Evolutionary conservation across 2,329 filamentous ascomycete genomes (phyloP).

Genomic region (Aspergillaceae sp.): DNA sequence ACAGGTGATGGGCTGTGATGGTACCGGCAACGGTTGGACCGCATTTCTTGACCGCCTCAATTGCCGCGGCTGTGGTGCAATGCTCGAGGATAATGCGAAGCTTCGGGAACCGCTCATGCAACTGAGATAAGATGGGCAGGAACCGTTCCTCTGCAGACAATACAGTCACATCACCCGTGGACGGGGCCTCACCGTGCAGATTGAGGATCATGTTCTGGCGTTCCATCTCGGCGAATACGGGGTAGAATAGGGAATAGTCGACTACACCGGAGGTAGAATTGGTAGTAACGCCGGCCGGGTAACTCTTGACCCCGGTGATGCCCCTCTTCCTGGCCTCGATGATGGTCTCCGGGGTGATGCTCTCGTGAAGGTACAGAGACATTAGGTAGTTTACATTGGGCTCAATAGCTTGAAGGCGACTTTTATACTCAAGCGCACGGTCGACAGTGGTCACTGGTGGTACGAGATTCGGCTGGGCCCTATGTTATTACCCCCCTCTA

Average conservation of each 20-base stretch:
- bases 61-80: slow-evolving; percentile 74
- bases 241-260: slow-evolving; percentile 38
- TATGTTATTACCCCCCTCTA: background rate
- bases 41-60: slow-evolving; percentile 68
- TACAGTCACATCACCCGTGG: slow-evolving; percentile 40
- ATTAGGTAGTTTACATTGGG: slow-evolving; percentile 61
- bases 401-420: slow-evolving; percentile 51
- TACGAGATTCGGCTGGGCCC: slow-evolving; percentile 53
- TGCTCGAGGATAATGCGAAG: slow-evolving; percentile 60
- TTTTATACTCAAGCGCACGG: slow-evolving; percentile 58
- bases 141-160: slow-evolving; percentile 68
- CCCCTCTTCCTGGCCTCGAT: slow-evolving; percentile 63
- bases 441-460: slow-evolving; percentile 55
- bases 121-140: slow-evolving; percentile 64
- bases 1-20: slow-evolving; percentile 81
- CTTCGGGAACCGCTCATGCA: slow-evolving; percentile 66
- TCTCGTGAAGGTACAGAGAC: slow-evolving; percentile 60
- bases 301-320: slow-evolving; percentile 54
- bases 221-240: slow-evolving; percentile 84
- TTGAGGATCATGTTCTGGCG: slow-evolving; percentile 74
- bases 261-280: slow-evolving; percentile 47
- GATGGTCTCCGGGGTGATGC: slow-evolving; percentile 61
- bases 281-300: slow-evolving; percentile 44
- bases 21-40: slow-evolving; percentile 61
- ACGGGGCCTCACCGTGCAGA: slow-evolving; percentile 66